Evolutionary conservation across 2,329 filamentous ascomycete genomes (phyloP), one percentile per base, ranked within the genome.

Genomic region (Ophiostoma quercus): DNA sequence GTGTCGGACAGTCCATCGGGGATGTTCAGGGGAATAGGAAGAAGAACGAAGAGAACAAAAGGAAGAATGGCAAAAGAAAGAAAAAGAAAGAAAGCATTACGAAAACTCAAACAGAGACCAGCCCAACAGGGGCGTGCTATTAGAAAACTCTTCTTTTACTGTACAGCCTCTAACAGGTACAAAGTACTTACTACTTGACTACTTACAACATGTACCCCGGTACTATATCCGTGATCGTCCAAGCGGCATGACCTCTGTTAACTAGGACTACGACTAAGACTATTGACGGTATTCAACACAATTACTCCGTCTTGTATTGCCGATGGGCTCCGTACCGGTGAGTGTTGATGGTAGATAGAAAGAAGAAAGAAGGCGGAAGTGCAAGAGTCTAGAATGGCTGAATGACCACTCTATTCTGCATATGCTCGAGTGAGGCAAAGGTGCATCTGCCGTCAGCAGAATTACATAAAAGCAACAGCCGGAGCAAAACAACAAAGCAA

Each of bases 161-260:
- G 32, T 34, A 6, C 32, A 34, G 32, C 32, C 32, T 41, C 39
- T 41, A 41, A n/a, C n/a, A n/a, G 32, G 14, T 43, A 47, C 57
- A 62, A 19, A 25, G 57, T 62, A 57, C 57, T 14, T 62, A 25
- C 25, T 62, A 57, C 57, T 14, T 62, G 25, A 32, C 11, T 14
- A 62, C 57, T 32, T 34, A 34, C 34, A 25, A 25, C 22, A 62
- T 62, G 57, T 62, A 62, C 57, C 57, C 57, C 57, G 3, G 57
- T 62, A 62, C 57, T 62, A 34, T 62, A 62, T 34, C 57, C 57
- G 57, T 34, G 57, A 62, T 62, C 57, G 57, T 62, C 57, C 16
- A 62, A 62, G 57, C 57, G 57, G 57, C 22, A 57, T 57, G 51
- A 57, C 25, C 25, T 29, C 25, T 29, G 25, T 29, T 29, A 29